Evolutionary conservation across 2,329 filamentous ascomycete genomes (phyloP), one percentile per base, ranked within the genome.

Genomic region (Pseudogymnoascus verrucosus): DNA sequence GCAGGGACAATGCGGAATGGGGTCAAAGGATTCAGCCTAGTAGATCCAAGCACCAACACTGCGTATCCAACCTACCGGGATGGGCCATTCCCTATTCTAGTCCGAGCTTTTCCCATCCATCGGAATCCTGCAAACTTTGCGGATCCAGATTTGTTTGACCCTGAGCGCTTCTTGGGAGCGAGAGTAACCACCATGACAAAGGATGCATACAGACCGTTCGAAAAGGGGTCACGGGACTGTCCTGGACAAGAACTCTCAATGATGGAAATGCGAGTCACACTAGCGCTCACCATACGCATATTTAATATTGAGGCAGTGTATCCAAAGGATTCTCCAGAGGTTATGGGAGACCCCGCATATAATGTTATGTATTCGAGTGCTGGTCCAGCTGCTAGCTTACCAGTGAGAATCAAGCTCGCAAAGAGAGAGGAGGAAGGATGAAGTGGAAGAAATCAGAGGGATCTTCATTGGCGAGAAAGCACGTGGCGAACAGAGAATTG

Each of bases 221-320:
- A 82, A 66, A 77, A 79, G 64, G 84, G 84, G 0, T 75, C 78
- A 2, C 72, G 84, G 28, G 81, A 80, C 62, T 87, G 84, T 67
- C 79, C 85, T 21, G 84, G 84, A 0, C 82, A 85, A 70, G 78
- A 80, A 66, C 72, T 84, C 44, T 82, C 80, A 1, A 77, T 81
- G 73, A 68, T 71, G 31, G 81, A 84, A 70, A 72, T 78, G 19
- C 78, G 77, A 64, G 73, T 80, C 51, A 76, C 80, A 10, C 69
- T 84, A 59, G 77, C 79, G 3, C 82, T 70, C 54, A 78, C 77
- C 0, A 67, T 80, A 3, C 68, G 80, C 42, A 75, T 77, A 19
- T 82, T 83, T 59, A 80, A 84, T 60, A 78, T 84, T 62, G 68
- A 73, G 60, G 12, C 12, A 11, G 42, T 11, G 5, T 47, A 47